These are phyloP conservation scores for Leccinum ochraceum DNA, from an alignment of 768 basidiomycete species.

Conservation along the genomic window DNA sequence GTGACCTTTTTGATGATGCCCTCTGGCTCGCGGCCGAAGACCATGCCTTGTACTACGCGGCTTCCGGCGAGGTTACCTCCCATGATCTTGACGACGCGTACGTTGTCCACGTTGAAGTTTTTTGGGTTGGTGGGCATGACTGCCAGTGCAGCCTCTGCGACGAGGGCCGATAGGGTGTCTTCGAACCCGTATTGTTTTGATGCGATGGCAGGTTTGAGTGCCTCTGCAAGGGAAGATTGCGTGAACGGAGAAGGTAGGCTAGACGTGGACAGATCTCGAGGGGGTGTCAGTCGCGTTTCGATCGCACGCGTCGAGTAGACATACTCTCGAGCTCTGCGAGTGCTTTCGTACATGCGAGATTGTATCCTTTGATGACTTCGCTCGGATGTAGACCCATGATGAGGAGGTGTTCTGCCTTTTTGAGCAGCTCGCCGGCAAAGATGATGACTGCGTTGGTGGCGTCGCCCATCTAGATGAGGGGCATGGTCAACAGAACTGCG, in stretches of 20 bases:
- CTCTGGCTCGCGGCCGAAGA: slow-evolving; percentile 95
- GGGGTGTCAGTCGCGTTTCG: slow-evolving; percentile 18
- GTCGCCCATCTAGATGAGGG: slow-evolving; percentile 81
- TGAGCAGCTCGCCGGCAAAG: slow-evolving; percentile 91
- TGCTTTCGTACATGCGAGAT: slow-evolving; percentile 83
- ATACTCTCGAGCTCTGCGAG: slow-evolving; percentile 87
- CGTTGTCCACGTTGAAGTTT: slow-evolving; percentile 98
- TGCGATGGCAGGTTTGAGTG: slow-evolving; percentile 90
- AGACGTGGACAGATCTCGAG: slow-evolving; percentile 65
- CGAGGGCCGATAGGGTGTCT: slow-evolving; percentile 75
- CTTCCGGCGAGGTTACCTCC: slow-evolving; percentile 86
- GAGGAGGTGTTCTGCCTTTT: slow-evolving; percentile 88
- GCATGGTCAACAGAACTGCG: neutral
- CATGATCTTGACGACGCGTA: slow-evolving; percentile 98
- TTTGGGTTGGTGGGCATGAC: slow-evolving; percentile 89
- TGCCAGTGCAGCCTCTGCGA: slow-evolving; percentile 89
- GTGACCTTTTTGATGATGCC: slow-evolving; percentile 80
- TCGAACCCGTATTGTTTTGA: slow-evolving; percentile 98
- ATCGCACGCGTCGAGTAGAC: slow-evolving; percentile 33
- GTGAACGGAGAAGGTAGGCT: slow-evolving; percentile 74
- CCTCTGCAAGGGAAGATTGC: slow-evolving; percentile 63
- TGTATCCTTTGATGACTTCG: slow-evolving; percentile 94
- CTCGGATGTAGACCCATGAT: slow-evolving; percentile 97
- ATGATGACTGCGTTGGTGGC: slow-evolving; percentile 96
- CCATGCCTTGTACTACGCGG: slow-evolving; percentile 95